phyloP scores from a whole-genome alignment of 2,329 filamentous ascomycete genomes.

The Botrytis paeoniae region DNA sequence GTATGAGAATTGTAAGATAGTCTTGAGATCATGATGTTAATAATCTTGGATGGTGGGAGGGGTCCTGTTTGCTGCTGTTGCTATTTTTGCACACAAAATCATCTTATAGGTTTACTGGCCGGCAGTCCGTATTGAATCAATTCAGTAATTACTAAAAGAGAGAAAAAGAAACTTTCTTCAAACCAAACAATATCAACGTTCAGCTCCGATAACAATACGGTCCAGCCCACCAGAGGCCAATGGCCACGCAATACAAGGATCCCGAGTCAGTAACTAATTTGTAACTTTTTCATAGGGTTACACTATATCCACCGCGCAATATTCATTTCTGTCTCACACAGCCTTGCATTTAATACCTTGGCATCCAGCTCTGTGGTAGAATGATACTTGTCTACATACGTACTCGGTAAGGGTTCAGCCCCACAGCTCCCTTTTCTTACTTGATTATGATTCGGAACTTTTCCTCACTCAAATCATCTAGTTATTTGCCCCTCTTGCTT shows the following conservation, averaged over 20 bases:
- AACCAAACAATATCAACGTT: not conserved
- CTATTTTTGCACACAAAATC: not conserved
- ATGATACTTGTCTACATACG: not conserved
- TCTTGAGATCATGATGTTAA: not conserved
- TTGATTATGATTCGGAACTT: not conserved
- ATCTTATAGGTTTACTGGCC: not conserved
- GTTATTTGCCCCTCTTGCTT: constrained; percentile 1
- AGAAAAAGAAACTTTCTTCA: not conserved
- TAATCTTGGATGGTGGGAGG: not conserved
- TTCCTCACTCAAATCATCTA: not conserved
- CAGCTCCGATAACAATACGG: not conserved
- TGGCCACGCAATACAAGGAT: not conserved
- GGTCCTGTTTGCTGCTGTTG: not conserved
- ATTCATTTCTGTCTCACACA: not conserved
- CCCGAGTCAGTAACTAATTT: not conserved
- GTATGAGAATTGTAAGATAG: not conserved
- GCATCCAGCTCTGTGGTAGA: not conserved
- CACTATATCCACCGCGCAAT: not conserved
- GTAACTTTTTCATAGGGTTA: not conserved
- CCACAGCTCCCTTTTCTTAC: not conserved
- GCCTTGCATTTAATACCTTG: not conserved
- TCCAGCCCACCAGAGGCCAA: not conserved
- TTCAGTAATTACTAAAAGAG: not conserved
- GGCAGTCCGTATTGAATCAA: not conserved
- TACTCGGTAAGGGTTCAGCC: constrained; percentile 10